phyloP scores from a whole-genome alignment of 768 basidiomycete genomes.

The Tricholoma matsutake region DNA sequence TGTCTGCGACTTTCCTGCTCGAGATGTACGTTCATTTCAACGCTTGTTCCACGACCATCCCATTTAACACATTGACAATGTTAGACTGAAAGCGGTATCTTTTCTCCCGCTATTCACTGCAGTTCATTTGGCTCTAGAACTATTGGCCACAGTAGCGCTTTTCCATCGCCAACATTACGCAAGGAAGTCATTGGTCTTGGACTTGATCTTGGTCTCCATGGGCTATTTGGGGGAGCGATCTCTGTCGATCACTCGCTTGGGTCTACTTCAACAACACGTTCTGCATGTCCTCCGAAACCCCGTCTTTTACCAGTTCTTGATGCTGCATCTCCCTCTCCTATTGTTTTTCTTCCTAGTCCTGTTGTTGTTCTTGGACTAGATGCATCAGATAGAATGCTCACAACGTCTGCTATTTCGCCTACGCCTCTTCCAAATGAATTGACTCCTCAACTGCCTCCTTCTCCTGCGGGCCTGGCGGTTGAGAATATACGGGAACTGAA shows the following conservation, averaged over 20 bases:
- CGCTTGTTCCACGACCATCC: neutral
- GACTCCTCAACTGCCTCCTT: neutral
- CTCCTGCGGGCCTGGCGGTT: neutral
- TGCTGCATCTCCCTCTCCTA: slow-evolving; percentile 12
- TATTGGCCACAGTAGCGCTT: neutral
- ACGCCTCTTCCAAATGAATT: neutral
- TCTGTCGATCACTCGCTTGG: neutral
- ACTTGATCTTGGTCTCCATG: neutral
- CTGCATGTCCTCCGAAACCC: slow-evolving; percentile 6
- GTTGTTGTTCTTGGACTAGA: neutral
- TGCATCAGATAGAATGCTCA: neutral
- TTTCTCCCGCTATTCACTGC: neutral
- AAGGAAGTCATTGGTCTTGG: neutral
- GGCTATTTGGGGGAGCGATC: neutral
- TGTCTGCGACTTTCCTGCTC: neutral
- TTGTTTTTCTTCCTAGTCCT: slow-evolving; percentile 5
- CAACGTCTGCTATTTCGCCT: neutral
- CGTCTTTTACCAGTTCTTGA: slow-evolving; percentile 1
- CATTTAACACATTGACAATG: neutral
- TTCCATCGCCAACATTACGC: neutral
- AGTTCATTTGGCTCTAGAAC: neutral
- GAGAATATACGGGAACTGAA: neutral
- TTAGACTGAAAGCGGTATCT: neutral
- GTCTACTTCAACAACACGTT: neutral
- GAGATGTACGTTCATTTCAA: neutral